Evolutionary conservation across 768 basidiomycete species (phyloP).

Genomic region (Lanmaoa rubissima): DNA sequence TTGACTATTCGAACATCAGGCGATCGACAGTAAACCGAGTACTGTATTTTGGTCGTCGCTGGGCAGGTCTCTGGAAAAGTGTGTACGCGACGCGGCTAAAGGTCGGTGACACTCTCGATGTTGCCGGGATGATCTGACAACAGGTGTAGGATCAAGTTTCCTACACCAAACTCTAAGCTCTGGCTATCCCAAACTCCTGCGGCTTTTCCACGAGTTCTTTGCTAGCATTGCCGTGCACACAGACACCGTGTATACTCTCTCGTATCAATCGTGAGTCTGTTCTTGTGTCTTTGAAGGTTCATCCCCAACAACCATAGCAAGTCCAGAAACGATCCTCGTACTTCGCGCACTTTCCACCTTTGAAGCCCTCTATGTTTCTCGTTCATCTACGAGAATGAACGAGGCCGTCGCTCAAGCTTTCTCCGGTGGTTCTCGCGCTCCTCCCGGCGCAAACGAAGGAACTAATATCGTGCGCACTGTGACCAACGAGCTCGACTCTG

Average conservation of each 20-base stretch:
- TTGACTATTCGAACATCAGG: constrained; percentile 40
- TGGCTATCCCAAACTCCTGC: constrained; percentile 83
- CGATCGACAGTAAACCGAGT: constrained; percentile 89
- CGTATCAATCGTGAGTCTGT: constrained; percentile 71
- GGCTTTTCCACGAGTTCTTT: constrained; percentile 97
- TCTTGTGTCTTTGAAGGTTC: not conserved
- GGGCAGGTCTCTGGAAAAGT: constrained; percentile 75
- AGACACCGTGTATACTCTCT: constrained; percentile 84
- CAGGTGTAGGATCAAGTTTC: constrained; percentile 71
- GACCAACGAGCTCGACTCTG: constrained; percentile 71
- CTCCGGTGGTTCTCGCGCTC: constrained; percentile 62
- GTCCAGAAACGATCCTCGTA: constrained; percentile 89
- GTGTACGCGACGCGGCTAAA: constrained; percentile 77
- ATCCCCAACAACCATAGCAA: constrained; percentile 29
- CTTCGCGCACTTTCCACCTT: constrained; percentile 81
- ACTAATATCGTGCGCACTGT: constrained; percentile 71
- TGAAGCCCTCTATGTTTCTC: constrained; percentile 85
- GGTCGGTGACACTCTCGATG: constrained; percentile 40
- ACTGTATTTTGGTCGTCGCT: constrained; percentile 88
- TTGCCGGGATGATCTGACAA: constrained; percentile 2
- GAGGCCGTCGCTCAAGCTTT: constrained; percentile 79
- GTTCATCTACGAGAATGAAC: constrained; percentile 78
- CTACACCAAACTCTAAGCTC: constrained; percentile 85
- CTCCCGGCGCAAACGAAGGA: constrained; percentile 77
- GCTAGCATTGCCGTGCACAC: constrained; percentile 93